Evolutionary conservation across 1,139 yeast species (phyloP).

Genomic region (Magnusiomyces starmeri): DNA sequence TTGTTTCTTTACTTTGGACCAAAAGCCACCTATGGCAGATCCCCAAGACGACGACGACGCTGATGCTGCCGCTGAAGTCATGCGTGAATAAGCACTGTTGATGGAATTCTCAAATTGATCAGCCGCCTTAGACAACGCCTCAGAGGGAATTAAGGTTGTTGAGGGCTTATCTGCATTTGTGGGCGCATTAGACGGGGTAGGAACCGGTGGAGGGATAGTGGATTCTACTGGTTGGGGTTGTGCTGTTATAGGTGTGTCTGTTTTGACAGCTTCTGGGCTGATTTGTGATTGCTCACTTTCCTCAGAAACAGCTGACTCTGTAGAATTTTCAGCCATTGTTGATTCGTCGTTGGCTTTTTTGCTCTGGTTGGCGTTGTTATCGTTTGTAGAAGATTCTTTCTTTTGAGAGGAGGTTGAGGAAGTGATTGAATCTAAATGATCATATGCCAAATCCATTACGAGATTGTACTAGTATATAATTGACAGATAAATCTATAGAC

Average conservation of each 20-base stretch:
- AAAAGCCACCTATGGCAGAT: constrained; percentile 28
- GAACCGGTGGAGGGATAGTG: too few species aligned
- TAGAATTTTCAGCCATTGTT: too few species aligned
- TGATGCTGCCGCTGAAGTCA: constrained; percentile 33
- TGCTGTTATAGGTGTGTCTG: too few species aligned
- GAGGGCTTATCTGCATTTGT: too few species aligned
- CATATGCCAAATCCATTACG: constrained; percentile 3
- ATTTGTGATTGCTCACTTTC: too few species aligned
- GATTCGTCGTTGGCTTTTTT: neutral
- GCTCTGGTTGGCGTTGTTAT: neutral
- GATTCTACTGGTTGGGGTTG: too few species aligned
- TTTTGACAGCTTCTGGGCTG: too few species aligned
- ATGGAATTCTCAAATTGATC: constrained; percentile 3
- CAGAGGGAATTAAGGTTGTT: too few species aligned
- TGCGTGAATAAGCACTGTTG: neutral
- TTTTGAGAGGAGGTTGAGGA: neutral
- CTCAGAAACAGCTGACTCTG: too few species aligned
- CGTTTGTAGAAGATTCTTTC: neutral
- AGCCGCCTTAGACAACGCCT: constrained; percentile 2
- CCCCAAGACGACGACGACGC: constrained; percentile 33
- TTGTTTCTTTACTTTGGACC: constrained; percentile 35
- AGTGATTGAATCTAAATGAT: constrained; percentile 1
- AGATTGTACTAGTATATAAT: neutral
- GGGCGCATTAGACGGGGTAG: too few species aligned
- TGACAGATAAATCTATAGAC: neutral